Conservation (phyloP, 352 stramenopile species). For the Globisporangium nodosum region DNA sequence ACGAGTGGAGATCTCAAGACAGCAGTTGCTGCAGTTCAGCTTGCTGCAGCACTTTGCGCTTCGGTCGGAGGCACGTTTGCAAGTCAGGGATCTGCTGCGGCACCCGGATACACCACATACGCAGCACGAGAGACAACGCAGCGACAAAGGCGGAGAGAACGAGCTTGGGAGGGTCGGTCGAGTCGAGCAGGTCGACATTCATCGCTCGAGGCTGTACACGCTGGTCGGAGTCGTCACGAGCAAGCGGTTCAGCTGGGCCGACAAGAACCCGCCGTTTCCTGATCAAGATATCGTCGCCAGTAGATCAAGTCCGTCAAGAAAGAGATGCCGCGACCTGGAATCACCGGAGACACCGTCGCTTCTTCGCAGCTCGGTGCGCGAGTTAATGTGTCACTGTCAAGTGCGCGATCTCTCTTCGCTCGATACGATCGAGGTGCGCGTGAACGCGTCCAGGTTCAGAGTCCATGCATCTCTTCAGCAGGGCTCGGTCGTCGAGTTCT, state of each 20-base stretch:
- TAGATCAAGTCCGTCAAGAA: background rate
- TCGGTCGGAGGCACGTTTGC: slow-evolving; percentile 16
- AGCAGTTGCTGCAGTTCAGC: slow-evolving; percentile 7
- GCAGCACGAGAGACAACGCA: slow-evolving; percentile 5
- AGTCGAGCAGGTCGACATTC: slow-evolving; percentile 16
- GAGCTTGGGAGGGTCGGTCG: background rate
- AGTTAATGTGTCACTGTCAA: slow-evolving; percentile 23
- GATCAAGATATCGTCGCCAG: slow-evolving; percentile 9
- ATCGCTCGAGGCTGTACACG: slow-evolving; percentile 28
- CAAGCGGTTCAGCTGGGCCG: slow-evolving; percentile 28
- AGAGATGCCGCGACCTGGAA: background rate
- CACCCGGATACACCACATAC: slow-evolving; percentile 11
- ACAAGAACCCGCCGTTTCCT: slow-evolving; percentile 8
- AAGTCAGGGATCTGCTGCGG: slow-evolving; percentile 19
- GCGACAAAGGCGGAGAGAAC: slow-evolving; percentile 1
- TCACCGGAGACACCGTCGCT: background rate
- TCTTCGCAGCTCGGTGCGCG: background rate
- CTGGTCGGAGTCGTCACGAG: slow-evolving; percentile 27
- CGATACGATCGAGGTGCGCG: slow-evolving; percentile 39
- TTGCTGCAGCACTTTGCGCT: slow-evolving; percentile 19
- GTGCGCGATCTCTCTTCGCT: slow-evolving; percentile 38
- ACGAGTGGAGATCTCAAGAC: background rate
- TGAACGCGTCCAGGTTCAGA: slow-evolving; percentile 43
- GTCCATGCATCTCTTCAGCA: slow-evolving; percentile 21
- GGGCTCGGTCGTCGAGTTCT: slow-evolving; percentile 41